Conservation (phyloP, 1,139 yeast genomes). For the Taphrina wiesneri region DNA sequence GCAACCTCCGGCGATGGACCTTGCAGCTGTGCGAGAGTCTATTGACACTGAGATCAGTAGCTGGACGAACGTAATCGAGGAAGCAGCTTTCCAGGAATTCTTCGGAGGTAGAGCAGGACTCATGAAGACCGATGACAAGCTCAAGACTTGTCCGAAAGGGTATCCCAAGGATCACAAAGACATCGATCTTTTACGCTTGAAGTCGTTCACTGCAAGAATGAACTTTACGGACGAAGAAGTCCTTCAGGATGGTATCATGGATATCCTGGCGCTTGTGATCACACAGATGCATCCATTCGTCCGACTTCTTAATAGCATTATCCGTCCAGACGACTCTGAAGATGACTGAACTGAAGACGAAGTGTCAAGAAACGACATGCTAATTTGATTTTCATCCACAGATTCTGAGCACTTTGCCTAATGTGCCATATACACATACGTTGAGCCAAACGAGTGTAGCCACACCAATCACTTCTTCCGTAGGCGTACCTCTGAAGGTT, state of each 20-base stretch:
- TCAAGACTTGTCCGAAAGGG: conserved; percentile 39
- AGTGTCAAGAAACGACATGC: background rate
- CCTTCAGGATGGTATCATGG: conserved; percentile 33
- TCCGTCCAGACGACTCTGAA: conserved; percentile 2
- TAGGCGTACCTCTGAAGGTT: background rate
- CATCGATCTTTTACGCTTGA: conserved; percentile 37
- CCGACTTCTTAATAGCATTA: background rate
- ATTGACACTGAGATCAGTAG: conserved; percentile 37
- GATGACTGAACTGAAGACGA: background rate
- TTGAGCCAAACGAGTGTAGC: conserved; percentile 18
- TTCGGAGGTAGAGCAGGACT: conserved; percentile 17
- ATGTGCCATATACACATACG: conserved; percentile 19
- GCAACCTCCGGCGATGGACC: conserved; percentile 38
- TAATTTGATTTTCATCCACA: background rate
- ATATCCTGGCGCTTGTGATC: conserved; percentile 29
- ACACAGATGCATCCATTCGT: conserved; percentile 37
- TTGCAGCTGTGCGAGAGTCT: conserved; percentile 34
- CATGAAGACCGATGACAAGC: conserved; percentile 35
- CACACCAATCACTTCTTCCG: background rate
- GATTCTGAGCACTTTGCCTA: conserved; percentile 19
- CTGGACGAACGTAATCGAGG: conserved; percentile 34
- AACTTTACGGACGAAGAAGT: conserved; percentile 31
- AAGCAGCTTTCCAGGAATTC: conserved; percentile 34
- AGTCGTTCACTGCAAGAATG: conserved; percentile 33
- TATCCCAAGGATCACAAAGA: conserved; percentile 38